phyloP scores from a whole-genome alignment of 768 basidiomycete species.

The Hygrocybe punicea region DNA sequence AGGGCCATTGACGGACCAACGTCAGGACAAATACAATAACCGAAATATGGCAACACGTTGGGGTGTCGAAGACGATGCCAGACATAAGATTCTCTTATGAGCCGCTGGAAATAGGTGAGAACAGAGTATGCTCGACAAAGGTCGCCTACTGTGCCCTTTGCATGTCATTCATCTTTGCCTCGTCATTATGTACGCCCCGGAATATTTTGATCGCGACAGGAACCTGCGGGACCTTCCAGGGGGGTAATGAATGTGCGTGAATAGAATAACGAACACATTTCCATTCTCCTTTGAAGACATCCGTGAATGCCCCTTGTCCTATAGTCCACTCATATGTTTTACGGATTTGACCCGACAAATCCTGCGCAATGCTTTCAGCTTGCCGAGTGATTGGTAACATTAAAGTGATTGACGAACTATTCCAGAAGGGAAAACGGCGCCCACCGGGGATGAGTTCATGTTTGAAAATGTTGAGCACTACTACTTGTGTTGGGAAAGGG shows the following conservation, averaged over 20 bases:
- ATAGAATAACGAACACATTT: neutral
- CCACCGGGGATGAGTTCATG: neutral
- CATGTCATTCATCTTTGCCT: neutral
- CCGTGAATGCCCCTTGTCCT: neutral
- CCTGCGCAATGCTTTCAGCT: neutral
- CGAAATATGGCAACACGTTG: constrained; percentile 5
- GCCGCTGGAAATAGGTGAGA: neutral
- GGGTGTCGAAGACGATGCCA: constrained; percentile 3
- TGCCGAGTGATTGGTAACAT: neutral
- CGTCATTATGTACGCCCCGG: neutral
- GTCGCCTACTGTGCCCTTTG: neutral
- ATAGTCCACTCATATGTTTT: neutral
- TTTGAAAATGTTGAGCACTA: neutral
- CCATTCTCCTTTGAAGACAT: neutral
- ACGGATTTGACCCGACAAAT: neutral
- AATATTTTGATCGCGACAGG: constrained; percentile 2
- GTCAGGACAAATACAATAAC: neutral
- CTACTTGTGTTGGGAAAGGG: too few species aligned
- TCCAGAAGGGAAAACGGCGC: neutral
- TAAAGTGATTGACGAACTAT: neutral
- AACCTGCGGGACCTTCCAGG: neutral
- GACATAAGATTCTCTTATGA: constrained; percentile 3
- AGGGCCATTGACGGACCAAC: neutral
- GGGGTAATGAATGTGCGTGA: neutral
- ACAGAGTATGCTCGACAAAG: neutral